A percentile compares a stretch with the other conserved stretches of the same genome.
phyloP scores from a whole-genome alignment of 495 filamentous ascomycete species.

The Trichoderma gamsii region DNA sequence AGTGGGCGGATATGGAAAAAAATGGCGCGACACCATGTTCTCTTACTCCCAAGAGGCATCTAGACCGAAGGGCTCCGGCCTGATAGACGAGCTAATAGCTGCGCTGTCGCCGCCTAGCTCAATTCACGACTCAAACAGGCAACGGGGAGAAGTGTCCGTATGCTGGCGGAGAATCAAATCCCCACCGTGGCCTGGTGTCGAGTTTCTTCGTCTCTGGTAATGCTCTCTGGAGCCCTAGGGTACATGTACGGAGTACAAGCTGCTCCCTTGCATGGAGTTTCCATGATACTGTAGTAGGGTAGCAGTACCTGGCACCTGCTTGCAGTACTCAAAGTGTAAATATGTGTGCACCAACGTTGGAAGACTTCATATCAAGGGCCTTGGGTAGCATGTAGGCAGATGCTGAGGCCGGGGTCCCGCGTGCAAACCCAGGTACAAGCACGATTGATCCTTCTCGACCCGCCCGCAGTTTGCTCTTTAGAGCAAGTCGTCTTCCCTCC shows the following conservation, averaged over 20 bases:
- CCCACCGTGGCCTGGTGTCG: not conserved
- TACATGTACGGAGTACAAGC: not conserved
- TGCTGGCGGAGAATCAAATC: slow-evolving; percentile 6
- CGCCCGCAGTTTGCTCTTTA: not conserved
- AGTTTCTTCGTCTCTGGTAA: not conserved
- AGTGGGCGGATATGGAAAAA: not conserved
- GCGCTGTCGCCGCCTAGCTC: not conserved
- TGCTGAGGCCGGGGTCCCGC: slow-evolving; percentile 6
- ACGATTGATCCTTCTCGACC: not conserved
- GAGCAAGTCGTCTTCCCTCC: not conserved
- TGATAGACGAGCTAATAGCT: not conserved
- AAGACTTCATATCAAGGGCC: not conserved
- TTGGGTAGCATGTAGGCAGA: not conserved
- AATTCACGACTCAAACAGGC: not conserved
- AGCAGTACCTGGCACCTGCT: not conserved
- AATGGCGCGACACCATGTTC: not conserved
- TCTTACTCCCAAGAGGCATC: not conserved
- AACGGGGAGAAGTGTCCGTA: slow-evolving; percentile 3
- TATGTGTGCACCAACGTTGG: not conserved
- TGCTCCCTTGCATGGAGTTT: too few species aligned
- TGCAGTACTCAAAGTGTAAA: not conserved
- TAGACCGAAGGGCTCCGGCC: not conserved
- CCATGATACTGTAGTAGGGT: not conserved
- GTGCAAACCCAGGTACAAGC: slow-evolving; percentile 7
- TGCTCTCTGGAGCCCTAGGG: not conserved